phyloP scores from a whole-genome alignment of 1,139 yeast genomes.

The Diutina siamensis region DNA sequence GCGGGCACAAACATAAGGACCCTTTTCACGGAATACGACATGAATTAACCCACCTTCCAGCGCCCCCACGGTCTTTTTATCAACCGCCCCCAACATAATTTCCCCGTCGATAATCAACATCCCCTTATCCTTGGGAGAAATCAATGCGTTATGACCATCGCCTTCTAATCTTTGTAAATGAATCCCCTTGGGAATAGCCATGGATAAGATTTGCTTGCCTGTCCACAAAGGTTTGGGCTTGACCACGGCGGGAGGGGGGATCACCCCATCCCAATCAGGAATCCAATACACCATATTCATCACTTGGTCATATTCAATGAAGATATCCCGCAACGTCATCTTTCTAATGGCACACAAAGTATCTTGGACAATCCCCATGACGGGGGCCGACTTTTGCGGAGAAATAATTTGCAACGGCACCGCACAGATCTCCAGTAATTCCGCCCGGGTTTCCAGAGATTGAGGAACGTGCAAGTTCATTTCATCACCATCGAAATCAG shows the following conservation, averaged over 20 bases:
- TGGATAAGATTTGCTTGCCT: conserved; percentile 87
- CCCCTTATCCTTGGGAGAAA: conserved; percentile 82
- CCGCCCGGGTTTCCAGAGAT: conserved; percentile 96
- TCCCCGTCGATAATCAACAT: conserved; percentile 90
- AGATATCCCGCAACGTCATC: conserved; percentile 82
- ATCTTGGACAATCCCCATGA: conserved; percentile 99
- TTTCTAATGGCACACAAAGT: conserved; percentile 95
- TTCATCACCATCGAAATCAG: conserved; percentile 99
- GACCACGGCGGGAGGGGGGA: conserved; percentile 91
- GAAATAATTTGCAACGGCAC: conserved; percentile 97
- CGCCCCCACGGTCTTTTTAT: conserved; percentile 96
- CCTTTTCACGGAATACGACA: conserved; percentile 95
- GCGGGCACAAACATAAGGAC: conserved; percentile 81
- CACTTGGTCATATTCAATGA: conserved; percentile 85
- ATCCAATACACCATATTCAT: conserved; percentile 97
- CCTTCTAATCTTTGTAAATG: conserved; percentile 80
- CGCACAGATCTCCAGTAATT: conserved; percentile 86
- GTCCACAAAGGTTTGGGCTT: conserved; percentile 97
- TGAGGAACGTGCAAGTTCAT: conserved; percentile 99
- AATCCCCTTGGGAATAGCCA: conserved; percentile 93
- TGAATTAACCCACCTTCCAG: conserved; percentile 97
- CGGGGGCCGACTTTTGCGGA: conserved; percentile 97
- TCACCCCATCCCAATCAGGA: conserved; percentile 97
- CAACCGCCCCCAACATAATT: conserved; percentile 93
- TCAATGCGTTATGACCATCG: conserved; percentile 63